These are phyloP conservation scores for Climacium dendroides DNA, from an alignment of 225 moss, liverwort and hornwort genomes.

Conservation along the genomic window DNA sequence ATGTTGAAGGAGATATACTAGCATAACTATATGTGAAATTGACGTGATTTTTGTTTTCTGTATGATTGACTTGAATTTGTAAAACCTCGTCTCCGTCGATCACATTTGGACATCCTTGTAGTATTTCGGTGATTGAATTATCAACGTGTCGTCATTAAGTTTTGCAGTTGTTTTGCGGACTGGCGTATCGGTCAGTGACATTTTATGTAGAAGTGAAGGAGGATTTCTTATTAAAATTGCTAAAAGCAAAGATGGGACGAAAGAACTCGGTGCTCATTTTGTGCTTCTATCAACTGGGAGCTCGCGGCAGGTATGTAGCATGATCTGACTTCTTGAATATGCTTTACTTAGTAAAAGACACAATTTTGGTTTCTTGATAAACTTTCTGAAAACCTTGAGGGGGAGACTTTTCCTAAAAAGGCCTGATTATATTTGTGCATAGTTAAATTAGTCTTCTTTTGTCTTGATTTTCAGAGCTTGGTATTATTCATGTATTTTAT, in stretches of 20 bases:
- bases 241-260: constrained; percentile 11
- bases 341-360: not conserved
- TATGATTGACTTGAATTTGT: not conserved
- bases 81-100: not conserved
- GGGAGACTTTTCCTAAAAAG: not conserved
- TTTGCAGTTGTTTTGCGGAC: constrained; percentile 75
- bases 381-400: not conserved
- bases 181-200: constrained; percentile 34
- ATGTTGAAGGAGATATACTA: not conserved
- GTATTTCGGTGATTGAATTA: not conserved
- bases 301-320: constrained; percentile 43
- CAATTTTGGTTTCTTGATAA: not conserved
- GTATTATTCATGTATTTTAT: not conserved
- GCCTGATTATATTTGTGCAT: not conserved
- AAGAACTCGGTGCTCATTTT: constrained; percentile 30
- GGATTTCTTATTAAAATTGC: constrained; percentile 32
- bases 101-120: not conserved
- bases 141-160: constrained; percentile 8
- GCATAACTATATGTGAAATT: not conserved
- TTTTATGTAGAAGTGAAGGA: constrained; percentile 22
- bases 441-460: not conserved
- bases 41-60: not conserved
- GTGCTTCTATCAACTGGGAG: constrained; percentile 84
- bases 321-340: not conserved
- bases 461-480: not conserved